Base-by-base conservation (phyloP, 2,329 filamentous ascomycete species). In the Aureobasidium sp. region DNA sequence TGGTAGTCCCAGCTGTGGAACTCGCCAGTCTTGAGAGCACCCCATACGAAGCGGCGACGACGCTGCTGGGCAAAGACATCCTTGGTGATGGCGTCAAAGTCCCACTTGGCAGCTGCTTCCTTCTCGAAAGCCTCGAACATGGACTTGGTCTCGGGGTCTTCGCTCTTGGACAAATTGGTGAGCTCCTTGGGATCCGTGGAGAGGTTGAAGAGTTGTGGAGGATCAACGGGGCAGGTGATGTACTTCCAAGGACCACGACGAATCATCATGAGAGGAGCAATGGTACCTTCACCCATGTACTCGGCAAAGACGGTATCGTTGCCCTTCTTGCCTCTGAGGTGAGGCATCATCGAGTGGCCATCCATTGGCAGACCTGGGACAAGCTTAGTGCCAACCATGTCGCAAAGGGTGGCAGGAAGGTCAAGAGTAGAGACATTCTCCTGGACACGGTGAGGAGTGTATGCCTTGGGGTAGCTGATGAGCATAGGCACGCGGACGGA, bases 181-280 rank as follows among this genome's bases (percentile, higher is more conserved):
- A 90, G 75, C 76, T 96, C 91, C 37, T 85, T 76, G 0, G 91
- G 90, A 69, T 97, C 92, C 21, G 78, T 74, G 48, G 80, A 79
- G 7, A 97, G 79, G 75, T 97, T 89, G 79, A 86, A 97, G 13
- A 97, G 83, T 77, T 94, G 90, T 34, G 89, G 86, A 36, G 88
- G 86, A 71, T 97, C 92, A 27, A 86, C 87, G 7, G 91, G 86
- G 69, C 91, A 96, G 65, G 84, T 91, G 66, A 94, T 86, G 74
- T 91, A 96, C 79, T 97, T 97, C 90, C 90, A 97, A 52, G 83
- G 81, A 9, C 90, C 90, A 60, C 91, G 87, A 62, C 89, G 86
- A 71, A 97, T 97, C 92, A 97, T 97, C 81, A 96, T 90, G 62
- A 95, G 83, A 1, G 92, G 92, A 5, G 89, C 86, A 61, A 96